phyloP scores from a whole-genome alignment of 2,329 filamentous ascomycete species.

The Aspergillus novoparasiticus region DNA sequence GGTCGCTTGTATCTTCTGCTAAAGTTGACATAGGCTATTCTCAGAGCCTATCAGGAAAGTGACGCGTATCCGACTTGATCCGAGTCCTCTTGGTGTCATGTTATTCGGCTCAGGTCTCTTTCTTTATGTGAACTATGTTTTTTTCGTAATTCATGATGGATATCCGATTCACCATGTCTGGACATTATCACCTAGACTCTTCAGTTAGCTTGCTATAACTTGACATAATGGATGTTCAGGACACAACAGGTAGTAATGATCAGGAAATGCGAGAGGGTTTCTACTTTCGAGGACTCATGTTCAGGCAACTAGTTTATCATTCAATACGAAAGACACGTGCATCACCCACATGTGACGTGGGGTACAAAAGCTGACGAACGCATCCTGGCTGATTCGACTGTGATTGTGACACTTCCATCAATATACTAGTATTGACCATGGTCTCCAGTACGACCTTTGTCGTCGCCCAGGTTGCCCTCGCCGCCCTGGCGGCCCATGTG shows the following conservation, averaged over 20 bases:
- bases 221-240: no score
- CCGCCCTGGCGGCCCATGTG: conserved; percentile 7
- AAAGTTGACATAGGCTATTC: neutral
- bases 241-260: no score
- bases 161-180: neutral
- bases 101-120: neutral
- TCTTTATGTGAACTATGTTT: conserved; percentile 35
- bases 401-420: no score
- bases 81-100: neutral
- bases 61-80: neutral
- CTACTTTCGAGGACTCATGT: neutral
- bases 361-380: neutral
- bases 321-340: neutral
- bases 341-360: neutral
- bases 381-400: neutral
- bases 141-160: no score
- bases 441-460: neutral
- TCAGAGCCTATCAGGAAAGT: neutral
- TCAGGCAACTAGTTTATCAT: neutral
- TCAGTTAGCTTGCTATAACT: neutral
- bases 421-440: neutral
- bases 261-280: no score
- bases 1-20: neutral
- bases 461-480: neutral
- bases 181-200: neutral